phyloP scores from a whole-genome alignment of 2,329 filamentous ascomycete genomes.

The Metarhizium album region DNA sequence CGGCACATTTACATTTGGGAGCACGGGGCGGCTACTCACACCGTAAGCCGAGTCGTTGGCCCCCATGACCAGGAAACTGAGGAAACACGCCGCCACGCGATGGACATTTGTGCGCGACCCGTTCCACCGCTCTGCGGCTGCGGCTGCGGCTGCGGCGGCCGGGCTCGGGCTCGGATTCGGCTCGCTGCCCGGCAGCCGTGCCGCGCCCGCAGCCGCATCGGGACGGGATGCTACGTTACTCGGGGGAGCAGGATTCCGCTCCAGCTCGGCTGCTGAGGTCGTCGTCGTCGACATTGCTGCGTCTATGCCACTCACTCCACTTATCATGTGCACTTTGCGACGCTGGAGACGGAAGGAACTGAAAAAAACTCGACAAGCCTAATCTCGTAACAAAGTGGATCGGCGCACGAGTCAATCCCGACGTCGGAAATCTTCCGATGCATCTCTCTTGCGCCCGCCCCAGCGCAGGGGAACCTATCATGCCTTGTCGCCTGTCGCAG shows the following conservation, averaged over 20 bases:
- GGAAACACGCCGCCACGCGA: conserved; percentile 43
- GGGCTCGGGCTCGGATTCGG: background rate
- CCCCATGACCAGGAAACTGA: conserved; percentile 46
- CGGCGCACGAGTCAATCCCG: background rate
- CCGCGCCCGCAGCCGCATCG: background rate
- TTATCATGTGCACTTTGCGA: background rate
- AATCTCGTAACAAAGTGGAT: background rate
- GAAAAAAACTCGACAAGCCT: background rate
- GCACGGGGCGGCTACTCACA: conserved; percentile 24
- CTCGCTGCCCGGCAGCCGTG: background rate
- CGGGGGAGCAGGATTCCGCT: background rate
- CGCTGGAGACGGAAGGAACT: background rate
- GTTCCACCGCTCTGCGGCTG: conserved; percentile 34
- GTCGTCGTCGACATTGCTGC: conserved; percentile 1
- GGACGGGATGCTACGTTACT: background rate
- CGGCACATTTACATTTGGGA: background rate
- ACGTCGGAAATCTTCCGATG: background rate
- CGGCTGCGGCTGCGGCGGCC: no score
- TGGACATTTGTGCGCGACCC: conserved; percentile 35
- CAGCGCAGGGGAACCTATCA: no score
- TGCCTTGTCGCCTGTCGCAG: no score
- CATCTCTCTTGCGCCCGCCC: background rate
- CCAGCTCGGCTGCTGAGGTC: conserved; percentile 1
- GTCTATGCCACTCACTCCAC: background rate
- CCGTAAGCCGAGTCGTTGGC: conserved; percentile 49